A percentile compares a stretch with the other conserved stretches of the same genome.
Evolutionary conservation across 331 rosid species (phyloP).

Genomic region (Spiraea crenata): DNA sequence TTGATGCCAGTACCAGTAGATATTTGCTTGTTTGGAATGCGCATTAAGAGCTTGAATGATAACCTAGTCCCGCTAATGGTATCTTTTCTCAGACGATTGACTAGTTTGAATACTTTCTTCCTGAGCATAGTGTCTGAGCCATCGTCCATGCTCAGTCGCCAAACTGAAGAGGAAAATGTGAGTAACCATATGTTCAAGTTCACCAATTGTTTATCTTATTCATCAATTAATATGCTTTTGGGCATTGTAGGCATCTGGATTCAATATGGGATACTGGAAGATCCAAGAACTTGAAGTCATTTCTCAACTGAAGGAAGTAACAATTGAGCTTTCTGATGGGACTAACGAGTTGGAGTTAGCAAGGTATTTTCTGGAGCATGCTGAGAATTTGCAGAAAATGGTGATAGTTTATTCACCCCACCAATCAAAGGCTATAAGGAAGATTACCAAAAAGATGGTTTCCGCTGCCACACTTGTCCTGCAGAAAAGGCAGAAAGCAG

Average conservation of each 20-base stretch:
- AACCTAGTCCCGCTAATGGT: neutral
- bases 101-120: neutral
- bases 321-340: neutral
- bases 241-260: neutral
- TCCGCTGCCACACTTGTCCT: too few relatives aligned
- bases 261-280: neutral
- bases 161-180: too few relatives aligned
- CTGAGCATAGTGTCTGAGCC: neutral
- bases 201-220: too few relatives aligned
- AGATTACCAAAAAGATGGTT: too few relatives aligned
- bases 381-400: too few relatives aligned
- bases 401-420: too few relatives aligned
- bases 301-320: neutral
- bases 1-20: neutral
- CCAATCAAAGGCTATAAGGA: too few relatives aligned
- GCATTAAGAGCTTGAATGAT: neutral
- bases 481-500: too few relatives aligned
- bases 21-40: neutral
- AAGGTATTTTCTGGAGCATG: neutral
- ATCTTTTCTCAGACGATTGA: neutral
- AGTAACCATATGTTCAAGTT: too few relatives aligned
- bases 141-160: too few relatives aligned
- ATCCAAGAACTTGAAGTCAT: neutral
- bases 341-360: neutral
- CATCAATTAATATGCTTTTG: neutral